Conservation (phyloP, 148 eudicot genomes). For the Fagopyrum esculentum region DNA sequence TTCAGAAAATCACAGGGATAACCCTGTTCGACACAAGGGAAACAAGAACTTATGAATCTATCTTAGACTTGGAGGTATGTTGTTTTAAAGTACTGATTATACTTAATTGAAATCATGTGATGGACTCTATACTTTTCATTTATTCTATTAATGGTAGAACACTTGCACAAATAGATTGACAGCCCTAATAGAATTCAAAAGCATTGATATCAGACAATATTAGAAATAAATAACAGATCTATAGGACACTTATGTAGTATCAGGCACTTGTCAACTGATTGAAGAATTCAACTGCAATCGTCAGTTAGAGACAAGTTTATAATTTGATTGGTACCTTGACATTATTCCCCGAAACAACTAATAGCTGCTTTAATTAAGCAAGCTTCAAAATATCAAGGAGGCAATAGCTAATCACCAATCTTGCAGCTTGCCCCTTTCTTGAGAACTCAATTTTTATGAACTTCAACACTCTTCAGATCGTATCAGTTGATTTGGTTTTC, state of each 20-base stretch:
- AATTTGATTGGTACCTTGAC: no score
- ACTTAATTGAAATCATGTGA: not conserved
- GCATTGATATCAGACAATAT: not conserved
- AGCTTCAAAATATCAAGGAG: not conserved
- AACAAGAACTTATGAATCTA: constrained; percentile 77
- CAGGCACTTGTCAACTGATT: no score
- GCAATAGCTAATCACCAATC: not conserved
- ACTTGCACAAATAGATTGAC: not conserved
- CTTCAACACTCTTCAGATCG: not conserved
- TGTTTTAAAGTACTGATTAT: not conserved
- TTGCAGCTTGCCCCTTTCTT: not conserved
- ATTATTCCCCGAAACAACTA: no score
- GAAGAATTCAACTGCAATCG: no score
- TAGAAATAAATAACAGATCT: not conserved
- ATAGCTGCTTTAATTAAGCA: not conserved
- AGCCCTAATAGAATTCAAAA: not conserved
- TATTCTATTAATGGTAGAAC: not conserved
- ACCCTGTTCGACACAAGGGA: constrained; percentile 79
- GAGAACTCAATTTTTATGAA: not conserved
- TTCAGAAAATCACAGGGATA: constrained; percentile 91
- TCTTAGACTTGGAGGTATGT: constrained; percentile 81
- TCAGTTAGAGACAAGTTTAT: no score
- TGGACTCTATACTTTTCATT: not conserved
- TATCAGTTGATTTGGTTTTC: not conserved
- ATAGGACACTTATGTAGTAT: no score